Evolutionary conservation across 2,329 filamentous ascomycete genomes (phyloP).

Genomic region (Beauveria caledonica): DNA sequence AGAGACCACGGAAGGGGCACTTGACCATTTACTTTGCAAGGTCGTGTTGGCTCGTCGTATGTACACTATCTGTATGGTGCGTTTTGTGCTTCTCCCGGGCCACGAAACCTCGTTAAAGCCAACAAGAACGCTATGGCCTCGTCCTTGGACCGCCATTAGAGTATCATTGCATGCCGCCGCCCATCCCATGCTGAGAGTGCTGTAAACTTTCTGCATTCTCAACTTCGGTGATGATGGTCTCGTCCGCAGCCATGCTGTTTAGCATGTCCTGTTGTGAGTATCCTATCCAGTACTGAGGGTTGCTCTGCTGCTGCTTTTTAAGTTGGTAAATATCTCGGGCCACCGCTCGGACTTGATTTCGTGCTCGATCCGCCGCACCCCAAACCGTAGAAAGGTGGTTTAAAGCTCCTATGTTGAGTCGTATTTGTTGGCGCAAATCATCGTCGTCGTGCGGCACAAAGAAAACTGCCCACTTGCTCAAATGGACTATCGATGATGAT

Average conservation of each 20-base stretch:
- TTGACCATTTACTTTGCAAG: too few species aligned
- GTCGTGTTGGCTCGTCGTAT: neutral
- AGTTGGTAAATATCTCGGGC: constrained; percentile 64
- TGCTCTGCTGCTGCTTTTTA: constrained; percentile 48
- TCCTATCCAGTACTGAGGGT: constrained; percentile 46
- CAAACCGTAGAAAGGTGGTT: constrained; percentile 62
- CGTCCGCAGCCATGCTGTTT: constrained; percentile 46
- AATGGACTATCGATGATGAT: constrained; percentile 70
- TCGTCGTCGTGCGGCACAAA: constrained; percentile 54
- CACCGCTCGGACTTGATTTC: constrained; percentile 66
- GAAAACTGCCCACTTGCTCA: constrained; percentile 67
- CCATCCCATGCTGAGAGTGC: constrained; percentile 11
- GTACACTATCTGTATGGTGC: neutral
- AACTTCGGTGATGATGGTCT: constrained; percentile 52
- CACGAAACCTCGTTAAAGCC: neutral
- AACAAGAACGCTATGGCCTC: neutral
- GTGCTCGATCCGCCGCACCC: constrained; percentile 61
- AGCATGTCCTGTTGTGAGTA: constrained; percentile 48
- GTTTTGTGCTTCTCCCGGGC: neutral
- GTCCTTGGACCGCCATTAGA: too few species aligned
- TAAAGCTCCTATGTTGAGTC: constrained; percentile 69
- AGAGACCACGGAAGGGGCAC: neutral
- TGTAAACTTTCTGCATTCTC: constrained; percentile 26
- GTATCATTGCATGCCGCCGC: constrained; percentile 4
- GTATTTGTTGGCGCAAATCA: constrained; percentile 64